phyloP scores from a whole-genome alignment of 768 basidiomycete species.

The Hericium alpestre region DNA sequence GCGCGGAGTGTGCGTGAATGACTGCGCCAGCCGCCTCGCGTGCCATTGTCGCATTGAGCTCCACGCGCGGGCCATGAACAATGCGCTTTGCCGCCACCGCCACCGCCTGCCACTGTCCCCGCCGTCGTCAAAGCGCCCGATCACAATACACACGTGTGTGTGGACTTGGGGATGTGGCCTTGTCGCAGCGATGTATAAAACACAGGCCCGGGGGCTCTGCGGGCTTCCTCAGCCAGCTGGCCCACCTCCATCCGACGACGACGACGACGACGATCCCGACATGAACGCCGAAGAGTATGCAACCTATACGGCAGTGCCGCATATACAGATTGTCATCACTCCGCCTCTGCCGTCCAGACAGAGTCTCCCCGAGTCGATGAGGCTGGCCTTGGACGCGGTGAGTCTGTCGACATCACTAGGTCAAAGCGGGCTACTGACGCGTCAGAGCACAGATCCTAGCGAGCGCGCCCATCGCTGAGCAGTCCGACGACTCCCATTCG shows the following conservation, averaged over 20 bases:
- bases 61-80: too few relatives aligned
- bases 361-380: not conserved
- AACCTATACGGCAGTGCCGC: not conserved
- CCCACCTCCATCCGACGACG: too few relatives aligned
- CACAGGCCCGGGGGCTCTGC: not conserved
- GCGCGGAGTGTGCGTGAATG: too few relatives aligned
- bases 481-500: not conserved
- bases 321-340: not conserved
- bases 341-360: not conserved
- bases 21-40: too few relatives aligned
- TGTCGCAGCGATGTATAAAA: not conserved
- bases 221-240: too few relatives aligned
- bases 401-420: not conserved
- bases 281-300: too few relatives aligned
- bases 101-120: not conserved
- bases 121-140: not conserved
- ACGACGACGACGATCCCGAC: too few relatives aligned
- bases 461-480: too few relatives aligned
- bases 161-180: not conserved
- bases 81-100: too few relatives aligned
- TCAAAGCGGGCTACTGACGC: too few relatives aligned
- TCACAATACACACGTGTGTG: not conserved
- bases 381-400: not conserved
- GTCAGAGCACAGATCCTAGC: too few relatives aligned
- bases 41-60: too few relatives aligned